Percentiles rank a stretch among this genome's conserved stretches.
Conservation (phyloP, 2,329 filamentous ascomycete genomes). For the Calonectria ilicicola region DNA sequence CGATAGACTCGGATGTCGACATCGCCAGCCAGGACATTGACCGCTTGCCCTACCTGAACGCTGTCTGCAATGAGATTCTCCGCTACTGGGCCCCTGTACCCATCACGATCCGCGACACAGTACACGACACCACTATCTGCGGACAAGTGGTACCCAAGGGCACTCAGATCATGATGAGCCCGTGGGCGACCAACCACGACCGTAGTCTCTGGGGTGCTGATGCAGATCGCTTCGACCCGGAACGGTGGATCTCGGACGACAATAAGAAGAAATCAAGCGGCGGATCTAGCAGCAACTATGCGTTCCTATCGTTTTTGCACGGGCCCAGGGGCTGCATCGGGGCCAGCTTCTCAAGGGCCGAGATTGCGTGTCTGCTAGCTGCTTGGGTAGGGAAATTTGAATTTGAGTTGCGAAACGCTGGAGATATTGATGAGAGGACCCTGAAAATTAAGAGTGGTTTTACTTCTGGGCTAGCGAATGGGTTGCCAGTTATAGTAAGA, state of each 20-base stretch:
- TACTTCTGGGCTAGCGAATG: conserved; percentile 79
- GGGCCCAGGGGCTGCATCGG: conserved; percentile 91
- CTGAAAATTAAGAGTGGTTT: conserved; percentile 76
- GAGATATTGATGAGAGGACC: conserved; percentile 74
- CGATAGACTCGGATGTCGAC: conserved; percentile 50
- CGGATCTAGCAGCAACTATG: conserved; percentile 80
- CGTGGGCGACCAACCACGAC: conserved; percentile 78
- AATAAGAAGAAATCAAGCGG: conserved; percentile 69
- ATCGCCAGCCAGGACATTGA: conserved; percentile 69
- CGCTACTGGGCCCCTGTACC: conserved; percentile 80
- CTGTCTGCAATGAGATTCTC: conserved; percentile 82
- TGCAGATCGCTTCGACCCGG: conserved; percentile 81
- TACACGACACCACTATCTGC: conserved; percentile 72
- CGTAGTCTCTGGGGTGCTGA: conserved; percentile 80
- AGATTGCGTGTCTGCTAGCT: conserved; percentile 87
- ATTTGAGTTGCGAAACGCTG: conserved; percentile 66
- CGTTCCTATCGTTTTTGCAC: conserved; percentile 85
- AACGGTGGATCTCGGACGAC: conserved; percentile 73
- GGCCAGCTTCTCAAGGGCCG: conserved; percentile 81
- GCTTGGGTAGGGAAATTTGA: conserved; percentile 81
- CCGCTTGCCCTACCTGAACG: conserved; percentile 81
- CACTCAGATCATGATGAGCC: conserved; percentile 74
- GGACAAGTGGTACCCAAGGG: conserved; percentile 76
- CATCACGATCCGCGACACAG: conserved; percentile 75
- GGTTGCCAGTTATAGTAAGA: conserved; percentile 76